These are phyloP conservation scores for Linnemannia exigua DNA, from an alignment of 192 early-diverging fungal genomes.

Conservation along the genomic window DNA sequence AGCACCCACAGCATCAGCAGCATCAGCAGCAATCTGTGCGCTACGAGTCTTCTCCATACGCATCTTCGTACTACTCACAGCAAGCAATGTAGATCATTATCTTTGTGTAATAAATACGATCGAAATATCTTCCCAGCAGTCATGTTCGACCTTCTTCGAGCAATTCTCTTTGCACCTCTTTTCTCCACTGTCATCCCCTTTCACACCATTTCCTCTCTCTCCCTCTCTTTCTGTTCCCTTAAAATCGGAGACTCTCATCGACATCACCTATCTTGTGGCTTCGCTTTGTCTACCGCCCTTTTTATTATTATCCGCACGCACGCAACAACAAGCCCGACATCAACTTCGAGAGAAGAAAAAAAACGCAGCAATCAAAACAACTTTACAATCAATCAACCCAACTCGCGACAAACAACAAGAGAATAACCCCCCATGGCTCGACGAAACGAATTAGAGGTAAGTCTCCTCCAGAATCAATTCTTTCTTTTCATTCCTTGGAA, in stretches of 20 bases:
- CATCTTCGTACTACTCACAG: not conserved
- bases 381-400: not conserved
- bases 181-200: not conserved
- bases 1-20: not conserved
- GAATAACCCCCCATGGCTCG: slow-evolving; percentile 14
- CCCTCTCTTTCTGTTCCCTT: too few relatives aligned
- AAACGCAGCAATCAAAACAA: not conserved
- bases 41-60: not conserved
- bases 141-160: not conserved
- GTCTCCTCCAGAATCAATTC: not conserved
- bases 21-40: not conserved
- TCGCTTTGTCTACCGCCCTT: too few relatives aligned
- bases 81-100: not conserved
- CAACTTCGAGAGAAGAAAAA: not conserved
- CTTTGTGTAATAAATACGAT: slow-evolving; percentile 2
- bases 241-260: too few relatives aligned
- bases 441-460: slow-evolving; percentile 29
- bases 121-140: not conserved
- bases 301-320: not conserved
- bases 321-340: not conserved
- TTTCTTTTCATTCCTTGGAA: not conserved
- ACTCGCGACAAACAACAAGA: not conserved
- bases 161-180: not conserved
- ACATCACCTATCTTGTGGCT: too few relatives aligned
- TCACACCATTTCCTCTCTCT: too few relatives aligned